Conservation (phyloP, 2,329 filamentous ascomycete genomes). For the Fusarium pseudograminearum region DNA sequence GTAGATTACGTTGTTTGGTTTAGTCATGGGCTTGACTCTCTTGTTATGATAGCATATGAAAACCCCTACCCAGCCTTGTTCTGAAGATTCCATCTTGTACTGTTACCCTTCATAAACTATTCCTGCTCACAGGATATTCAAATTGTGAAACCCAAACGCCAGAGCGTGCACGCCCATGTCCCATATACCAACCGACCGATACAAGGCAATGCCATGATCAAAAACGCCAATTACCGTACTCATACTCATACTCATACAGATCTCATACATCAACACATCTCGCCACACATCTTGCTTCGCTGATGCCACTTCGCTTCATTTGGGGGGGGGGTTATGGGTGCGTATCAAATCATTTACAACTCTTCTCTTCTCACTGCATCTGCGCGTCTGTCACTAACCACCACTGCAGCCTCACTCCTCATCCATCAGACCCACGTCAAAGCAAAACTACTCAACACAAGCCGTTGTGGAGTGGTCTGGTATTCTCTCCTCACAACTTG, state of each 20-base stretch:
- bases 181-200: conserved; percentile 21
- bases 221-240: conserved; percentile 26
- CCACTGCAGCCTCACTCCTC: conserved; percentile 45
- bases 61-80: not conserved
- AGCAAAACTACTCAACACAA: conserved; percentile 36
- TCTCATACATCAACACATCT: conserved; percentile 38
- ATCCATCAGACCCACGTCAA: conserved; percentile 43
- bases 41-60: conserved; percentile 5
- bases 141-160: conserved; percentile 18
- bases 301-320: conserved; percentile 47
- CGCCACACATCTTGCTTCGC: conserved; percentile 29
- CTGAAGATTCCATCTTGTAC: not conserved
- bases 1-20: not conserved
- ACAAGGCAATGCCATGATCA: conserved; percentile 9
- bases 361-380: conserved; percentile 46
- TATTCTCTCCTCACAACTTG: conserved; percentile 15
- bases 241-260: conserved; percentile 24
- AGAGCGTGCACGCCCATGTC: conserved; percentile 7
- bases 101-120: conserved; percentile 6
- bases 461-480: conserved; percentile 32
- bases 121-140: not conserved
- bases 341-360: conserved; percentile 51
- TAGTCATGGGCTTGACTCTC: not conserved
- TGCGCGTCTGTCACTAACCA: conserved; percentile 47
- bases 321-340: conserved; percentile 41